A percentile compares a stretch with the other conserved stretches of the same genome.
phyloP scores from a whole-genome alignment of 768 basidiomycete genomes.

The Tulasnella sp. region DNA sequence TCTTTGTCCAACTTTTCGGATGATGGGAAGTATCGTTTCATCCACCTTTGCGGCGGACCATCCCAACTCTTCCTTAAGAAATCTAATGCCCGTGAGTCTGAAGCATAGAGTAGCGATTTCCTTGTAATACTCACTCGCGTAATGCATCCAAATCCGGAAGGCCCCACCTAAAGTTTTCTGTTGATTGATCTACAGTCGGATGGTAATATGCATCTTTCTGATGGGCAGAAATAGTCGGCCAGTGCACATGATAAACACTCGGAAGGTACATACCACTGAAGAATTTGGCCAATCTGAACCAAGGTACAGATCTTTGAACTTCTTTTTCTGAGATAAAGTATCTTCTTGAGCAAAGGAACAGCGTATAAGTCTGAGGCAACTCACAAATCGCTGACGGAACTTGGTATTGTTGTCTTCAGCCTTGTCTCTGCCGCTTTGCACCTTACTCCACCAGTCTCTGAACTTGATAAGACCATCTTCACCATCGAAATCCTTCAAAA shows the following conservation, averaged over 20 bases:
- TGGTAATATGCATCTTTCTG: conserved; percentile 89
- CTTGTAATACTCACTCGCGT: conserved; percentile 42
- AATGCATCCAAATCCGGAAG: conserved; percentile 91
- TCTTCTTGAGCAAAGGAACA: background rate
- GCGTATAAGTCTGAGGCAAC: conserved; percentile 26
- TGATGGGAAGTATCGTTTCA: conserved; percentile 81
- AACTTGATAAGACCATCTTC: conserved; percentile 53
- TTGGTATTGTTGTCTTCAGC: conserved; percentile 56
- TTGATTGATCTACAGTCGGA: conserved; percentile 78
- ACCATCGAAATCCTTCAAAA: conserved; percentile 69
- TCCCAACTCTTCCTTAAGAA: conserved; percentile 61
- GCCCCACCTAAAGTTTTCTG: conserved; percentile 94
- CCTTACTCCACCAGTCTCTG: conserved; percentile 86
- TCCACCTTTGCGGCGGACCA: conserved; percentile 79
- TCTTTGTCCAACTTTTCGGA: conserved; percentile 76
- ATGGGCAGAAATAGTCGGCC: background rate
- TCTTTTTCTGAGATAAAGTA: conserved; percentile 54
- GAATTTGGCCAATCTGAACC: conserved; percentile 81
- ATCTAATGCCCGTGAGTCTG: conserved; percentile 30
- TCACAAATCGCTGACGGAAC: conserved; percentile 75
- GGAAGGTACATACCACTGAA: conserved; percentile 50
- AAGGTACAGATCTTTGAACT: conserved; percentile 72
- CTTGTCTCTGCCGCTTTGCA: conserved; percentile 79
- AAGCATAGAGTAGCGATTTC: conserved; percentile 8
- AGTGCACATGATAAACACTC: conserved; percentile 7